Base-by-base conservation (phyloP, 2,329 filamentous ascomycete genomes). In the Alternaria novae-zelandiae region DNA sequence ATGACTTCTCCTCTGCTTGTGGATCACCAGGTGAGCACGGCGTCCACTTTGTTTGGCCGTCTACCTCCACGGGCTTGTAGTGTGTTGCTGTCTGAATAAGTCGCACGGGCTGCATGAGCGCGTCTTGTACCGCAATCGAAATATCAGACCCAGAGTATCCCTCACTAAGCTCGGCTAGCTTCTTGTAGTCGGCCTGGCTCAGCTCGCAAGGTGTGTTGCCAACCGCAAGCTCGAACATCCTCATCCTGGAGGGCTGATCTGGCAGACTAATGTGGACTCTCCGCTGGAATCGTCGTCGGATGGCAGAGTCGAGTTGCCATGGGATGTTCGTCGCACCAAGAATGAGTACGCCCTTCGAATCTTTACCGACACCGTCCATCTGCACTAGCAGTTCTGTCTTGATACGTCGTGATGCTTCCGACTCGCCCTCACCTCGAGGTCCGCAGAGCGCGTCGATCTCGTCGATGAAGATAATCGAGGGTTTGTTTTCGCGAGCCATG, bases 341-440 rank as follows among this genome's bases (percentile, higher is more conserved):
- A 44, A 99, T 96, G 23, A 99, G 85, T 9, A 99, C 95, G 20
- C 95, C 96, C 74, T 91, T 94, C 66, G 91, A 95, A 81, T 99
- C 96, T 67, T 96, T 95, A 67, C 96, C 96, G 10, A 99, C 96
- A 82, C 96, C 96, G 74, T 99, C 96, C 96, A 99, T 99, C 82
- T 99, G 96, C 17, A 99, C 95, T 13, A 99, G 89, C 75, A 99
- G 89, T 81, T 99, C 96, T 1, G 96, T 99, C 84, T 99, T 99
- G 86, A 99, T 99, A 79, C 96, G 91, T 65, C 96, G 89, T 56
- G 94, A 97, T 1, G 96, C 96, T 85, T 99, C 96, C 2, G 94
- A 97, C 83, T 99, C 96, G 78, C 96, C 96, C 86, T 99, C 96
- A 51, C 89, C 89, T 75, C 96, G 89, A 9, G 95, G 94, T 0